Evolutionary conservation across 441 rosid genomes (phyloP), one percentile per base, ranked within the genome.

Genomic region (Adansonia gregorii): DNA sequence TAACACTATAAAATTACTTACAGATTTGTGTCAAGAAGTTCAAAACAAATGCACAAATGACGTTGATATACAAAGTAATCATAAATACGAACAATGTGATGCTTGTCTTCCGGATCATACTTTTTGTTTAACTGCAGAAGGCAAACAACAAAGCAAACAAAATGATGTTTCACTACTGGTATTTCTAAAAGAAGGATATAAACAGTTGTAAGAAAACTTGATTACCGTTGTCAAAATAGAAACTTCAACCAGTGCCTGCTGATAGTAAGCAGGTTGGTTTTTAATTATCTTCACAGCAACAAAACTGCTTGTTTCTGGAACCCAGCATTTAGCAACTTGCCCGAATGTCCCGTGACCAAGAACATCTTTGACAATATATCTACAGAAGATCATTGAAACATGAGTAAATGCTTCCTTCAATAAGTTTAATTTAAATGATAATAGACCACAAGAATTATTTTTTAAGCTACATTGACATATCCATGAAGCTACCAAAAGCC

Each of bases 291-390:
- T 97, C 74, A 97, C 92, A 76, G 99, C 99, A 72, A 92, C 93
- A 86, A 88, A 92, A 86, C 88, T 82, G 81, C 86, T 82, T 8
- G 88, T 86, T 81, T 92, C 97, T 51, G 91, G 84, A 72, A 91
- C 93, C 98, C 91, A 93, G 88, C 99, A 97, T 86, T 94, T 97
- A 59, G 95, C 98, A 89, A 97, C 98, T 87, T 97, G 99, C 63
- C 98, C 98, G 83, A 97, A 97, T 72, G 98, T 97, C 78, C 99
- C 99, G 74, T 97, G 99, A 82, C 99, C 99, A 83, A 97, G 99
- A 80, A 94, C 93, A 86, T 97, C 99, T 87, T 94, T 94, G 88
- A 97, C 98, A 73, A 94, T 76, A 84, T 97, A 94, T 85, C 99
- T 97, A 89, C 81, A 83, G 74, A 83, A 72, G 76, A 35, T 51